Percentiles rank a stretch among this genome's conserved stretches.
These are phyloP conservation scores for Cadophora luteo-olivacea DNA, from an alignment of 2,329 filamentous ascomycete genomes.

Conservation along the genomic window DNA sequence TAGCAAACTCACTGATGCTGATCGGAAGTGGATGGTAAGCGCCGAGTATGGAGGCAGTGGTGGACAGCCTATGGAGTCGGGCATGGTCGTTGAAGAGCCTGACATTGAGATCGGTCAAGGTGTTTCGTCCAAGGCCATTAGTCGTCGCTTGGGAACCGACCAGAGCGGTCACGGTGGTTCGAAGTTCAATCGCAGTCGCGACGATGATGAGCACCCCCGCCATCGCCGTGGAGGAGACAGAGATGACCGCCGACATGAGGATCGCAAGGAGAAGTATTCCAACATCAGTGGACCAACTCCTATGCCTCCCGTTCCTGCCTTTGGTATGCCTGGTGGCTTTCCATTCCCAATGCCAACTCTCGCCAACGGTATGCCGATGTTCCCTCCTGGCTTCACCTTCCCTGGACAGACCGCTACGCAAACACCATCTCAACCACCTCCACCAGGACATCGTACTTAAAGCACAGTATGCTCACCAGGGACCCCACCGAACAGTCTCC, in stretches of 20 bases:
- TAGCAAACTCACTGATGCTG: conserved; percentile 89
- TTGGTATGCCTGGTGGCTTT: conserved; percentile 36
- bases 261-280: conserved; percentile 30
- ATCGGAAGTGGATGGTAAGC: conserved; percentile 95
- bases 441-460: conserved; percentile 38
- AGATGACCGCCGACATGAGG: conserved; percentile 32
- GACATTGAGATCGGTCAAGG: conserved; percentile 98
- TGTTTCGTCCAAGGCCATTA: conserved; percentile 90
- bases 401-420: conserved; percentile 34
- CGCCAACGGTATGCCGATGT: conserved; percentile 57
- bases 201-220: conserved; percentile 42
- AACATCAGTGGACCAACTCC: conserved; percentile 32
- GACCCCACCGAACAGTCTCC: neutral
- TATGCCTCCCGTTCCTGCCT: conserved; percentile 37
- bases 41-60: conserved; percentile 94
- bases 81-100: conserved; percentile 93
- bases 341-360: conserved; percentile 53
- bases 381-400: conserved; percentile 54
- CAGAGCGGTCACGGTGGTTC: conserved; percentile 69
- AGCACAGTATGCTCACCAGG: neutral
- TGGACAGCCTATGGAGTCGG: conserved; percentile 77
- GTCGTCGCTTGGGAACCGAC: conserved; percentile 72
- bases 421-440: conserved; percentile 40
- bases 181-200: conserved; percentile 54
- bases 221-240: conserved; percentile 33